A percentile compares a stretch with the other conserved stretches of the same genome.
Evolutionary conservation across 2,329 filamentous ascomycete species (phyloP).

Genomic region (Talaromyces marneffei): DNA sequence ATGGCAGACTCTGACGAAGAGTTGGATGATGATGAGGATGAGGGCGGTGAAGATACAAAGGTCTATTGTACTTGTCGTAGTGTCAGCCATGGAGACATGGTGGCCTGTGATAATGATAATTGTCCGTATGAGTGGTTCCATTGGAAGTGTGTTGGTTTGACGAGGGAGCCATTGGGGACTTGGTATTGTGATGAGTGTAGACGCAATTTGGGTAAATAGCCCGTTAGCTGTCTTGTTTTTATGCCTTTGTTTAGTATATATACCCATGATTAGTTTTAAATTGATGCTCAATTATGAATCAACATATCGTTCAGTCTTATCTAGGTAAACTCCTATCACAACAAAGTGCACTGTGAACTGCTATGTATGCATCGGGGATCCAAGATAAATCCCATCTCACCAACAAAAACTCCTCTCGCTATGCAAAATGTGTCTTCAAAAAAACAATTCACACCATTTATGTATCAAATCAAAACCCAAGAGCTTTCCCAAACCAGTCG

Average conservation of each 20-base stretch:
- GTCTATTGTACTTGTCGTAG: conserved; percentile 62
- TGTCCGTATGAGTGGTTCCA: conserved; percentile 65
- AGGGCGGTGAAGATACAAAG: conserved; percentile 53
- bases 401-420: conserved; percentile 3
- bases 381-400: background rate
- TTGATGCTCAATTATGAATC: background rate
- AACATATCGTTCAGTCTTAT: background rate
- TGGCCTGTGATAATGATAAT: conserved; percentile 60
- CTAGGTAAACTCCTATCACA: background rate
- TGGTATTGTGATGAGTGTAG: conserved; percentile 54
- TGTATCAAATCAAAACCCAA: conserved; percentile 35
- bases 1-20: conserved; percentile 32
- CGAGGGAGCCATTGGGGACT: conserved; percentile 53
- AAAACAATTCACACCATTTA: background rate
- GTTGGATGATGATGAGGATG: conserved; percentile 45
- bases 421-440: background rate
- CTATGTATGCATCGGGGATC: background rate
- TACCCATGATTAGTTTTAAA: background rate
- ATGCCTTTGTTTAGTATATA: background rate
- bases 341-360: background rate
- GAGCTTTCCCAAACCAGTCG: conserved; percentile 61
- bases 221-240: background rate
- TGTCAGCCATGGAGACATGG: conserved; percentile 60
- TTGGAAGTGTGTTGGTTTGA: conserved; percentile 58
- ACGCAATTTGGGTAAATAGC: conserved; percentile 34